These are phyloP conservation scores for Microcyclosporella mali DNA, from an alignment of 2,329 filamentous ascomycete genomes.

Conservation along the genomic window DNA sequence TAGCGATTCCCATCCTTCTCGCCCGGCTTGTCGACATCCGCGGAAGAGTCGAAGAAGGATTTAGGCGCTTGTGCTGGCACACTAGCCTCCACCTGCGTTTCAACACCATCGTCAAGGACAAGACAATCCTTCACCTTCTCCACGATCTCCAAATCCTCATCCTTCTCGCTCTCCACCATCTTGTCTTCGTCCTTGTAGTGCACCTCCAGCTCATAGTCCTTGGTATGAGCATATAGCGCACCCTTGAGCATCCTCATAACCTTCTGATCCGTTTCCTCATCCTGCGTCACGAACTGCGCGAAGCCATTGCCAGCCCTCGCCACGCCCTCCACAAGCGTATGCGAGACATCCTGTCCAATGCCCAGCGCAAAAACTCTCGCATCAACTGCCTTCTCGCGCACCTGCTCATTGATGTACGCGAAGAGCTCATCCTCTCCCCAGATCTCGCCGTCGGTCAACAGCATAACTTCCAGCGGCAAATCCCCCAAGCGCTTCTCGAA, in stretches of 20 bases:
- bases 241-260: slow-evolving; percentile 70
- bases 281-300: slow-evolving; percentile 54
- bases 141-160: slow-evolving; percentile 58
- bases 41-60: slow-evolving; percentile 54
- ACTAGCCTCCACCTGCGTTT: neutral
- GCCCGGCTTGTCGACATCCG: slow-evolving; percentile 38
- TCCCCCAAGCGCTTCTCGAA: slow-evolving; percentile 43
- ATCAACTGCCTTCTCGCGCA: slow-evolving; percentile 36
- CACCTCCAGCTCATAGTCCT: slow-evolving; percentile 58
- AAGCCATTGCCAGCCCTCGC: slow-evolving; percentile 54
- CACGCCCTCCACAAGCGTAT: slow-evolving; percentile 54
- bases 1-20: slow-evolving; percentile 34
- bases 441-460: slow-evolving; percentile 53
- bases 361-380: slow-evolving; percentile 54
- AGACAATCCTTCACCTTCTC: slow-evolving; percentile 51
- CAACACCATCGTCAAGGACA: slow-evolving; percentile 31
- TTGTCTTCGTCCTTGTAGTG: slow-evolving; percentile 42
- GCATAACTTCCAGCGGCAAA: slow-evolving; percentile 47
- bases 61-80: slow-evolving; percentile 33
- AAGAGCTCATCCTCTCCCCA: slow-evolving; percentile 47
- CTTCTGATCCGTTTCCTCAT: slow-evolving; percentile 63
- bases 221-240: slow-evolving; percentile 59
- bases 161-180: slow-evolving; percentile 23
- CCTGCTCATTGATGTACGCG: slow-evolving; percentile 41
- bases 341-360: slow-evolving; percentile 50